These are phyloP conservation scores for Melampsora americana DNA, from an alignment of 1,284 basidiomycete genomes.

Conservation along the genomic window DNA sequence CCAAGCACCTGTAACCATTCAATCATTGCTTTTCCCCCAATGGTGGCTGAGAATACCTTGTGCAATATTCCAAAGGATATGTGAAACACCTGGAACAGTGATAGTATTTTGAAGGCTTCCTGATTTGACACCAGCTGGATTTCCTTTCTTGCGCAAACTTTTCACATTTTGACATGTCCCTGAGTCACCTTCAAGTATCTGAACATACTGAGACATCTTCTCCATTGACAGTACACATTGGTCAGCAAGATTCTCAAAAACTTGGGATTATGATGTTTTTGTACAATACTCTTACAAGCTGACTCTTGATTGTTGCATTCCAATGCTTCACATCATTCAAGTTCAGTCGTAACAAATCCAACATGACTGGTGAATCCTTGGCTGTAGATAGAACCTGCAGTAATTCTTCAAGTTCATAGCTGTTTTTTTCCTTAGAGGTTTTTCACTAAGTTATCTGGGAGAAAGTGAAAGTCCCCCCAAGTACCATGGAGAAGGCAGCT, in stretches of 20 bases:
- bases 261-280: neutral
- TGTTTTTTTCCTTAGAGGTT: neutral
- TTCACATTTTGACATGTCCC: neutral
- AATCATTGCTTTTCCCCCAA: conserved; percentile 11
- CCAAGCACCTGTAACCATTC: conserved; percentile 9
- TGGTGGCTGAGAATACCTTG: neutral
- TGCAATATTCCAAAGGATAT: conserved; percentile 20
- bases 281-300: neutral
- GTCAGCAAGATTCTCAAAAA: neutral
- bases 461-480: conserved; percentile 19
- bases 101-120: conserved; percentile 2
- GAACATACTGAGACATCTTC: neutral
- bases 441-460: neutral
- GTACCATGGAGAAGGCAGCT: conserved; percentile 9
- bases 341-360: neutral
- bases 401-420: neutral
- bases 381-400: neutral
- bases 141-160: neutral
- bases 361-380: neutral
- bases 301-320: neutral
- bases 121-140: neutral
- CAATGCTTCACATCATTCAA: neutral
- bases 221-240: conserved; percentile 1
- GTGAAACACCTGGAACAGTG: conserved; percentile 1
- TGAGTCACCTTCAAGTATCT: conserved; percentile 7